phyloP scores from a whole-genome alignment of 192 early-diverging fungal genomes.

The Backusella tarrabulga region DNA sequence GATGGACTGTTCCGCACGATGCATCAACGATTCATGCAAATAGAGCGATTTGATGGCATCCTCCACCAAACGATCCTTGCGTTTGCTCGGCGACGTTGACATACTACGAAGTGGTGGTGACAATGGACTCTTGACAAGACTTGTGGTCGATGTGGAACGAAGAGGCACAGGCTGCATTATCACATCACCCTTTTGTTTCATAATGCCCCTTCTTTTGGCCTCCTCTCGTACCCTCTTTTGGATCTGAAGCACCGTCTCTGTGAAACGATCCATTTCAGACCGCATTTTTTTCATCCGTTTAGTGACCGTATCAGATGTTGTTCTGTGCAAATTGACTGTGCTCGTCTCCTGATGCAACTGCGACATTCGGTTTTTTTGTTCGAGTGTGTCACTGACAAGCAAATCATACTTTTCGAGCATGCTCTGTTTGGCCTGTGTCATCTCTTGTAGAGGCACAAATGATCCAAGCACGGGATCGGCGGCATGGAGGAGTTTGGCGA shows the following conservation, averaged over 20 bases:
- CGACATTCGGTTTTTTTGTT: background rate
- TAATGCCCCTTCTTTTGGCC: background rate
- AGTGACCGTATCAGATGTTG: background rate
- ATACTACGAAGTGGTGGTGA: background rate
- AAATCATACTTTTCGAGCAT: background rate
- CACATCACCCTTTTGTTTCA: background rate
- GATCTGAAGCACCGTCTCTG: background rate
- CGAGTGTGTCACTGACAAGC: conserved; percentile 3
- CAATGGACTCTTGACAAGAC: background rate
- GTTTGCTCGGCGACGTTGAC: background rate
- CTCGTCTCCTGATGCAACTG: background rate
- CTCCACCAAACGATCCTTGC: background rate
- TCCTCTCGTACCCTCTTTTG: background rate
- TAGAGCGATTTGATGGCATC: conserved; percentile 7
- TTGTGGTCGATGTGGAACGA: background rate
- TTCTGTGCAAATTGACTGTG: background rate
- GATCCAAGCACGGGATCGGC: background rate
- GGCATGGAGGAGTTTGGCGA: background rate
- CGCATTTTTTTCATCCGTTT: background rate
- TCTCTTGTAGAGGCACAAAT: background rate
- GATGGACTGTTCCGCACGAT: background rate
- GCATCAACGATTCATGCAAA: background rate
- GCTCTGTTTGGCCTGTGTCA: background rate
- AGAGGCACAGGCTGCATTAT: background rate
- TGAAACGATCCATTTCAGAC: background rate